Evolutionary conservation across 306 rosid genomes (phyloP).

Genomic region (Quercus gilva): DNA sequence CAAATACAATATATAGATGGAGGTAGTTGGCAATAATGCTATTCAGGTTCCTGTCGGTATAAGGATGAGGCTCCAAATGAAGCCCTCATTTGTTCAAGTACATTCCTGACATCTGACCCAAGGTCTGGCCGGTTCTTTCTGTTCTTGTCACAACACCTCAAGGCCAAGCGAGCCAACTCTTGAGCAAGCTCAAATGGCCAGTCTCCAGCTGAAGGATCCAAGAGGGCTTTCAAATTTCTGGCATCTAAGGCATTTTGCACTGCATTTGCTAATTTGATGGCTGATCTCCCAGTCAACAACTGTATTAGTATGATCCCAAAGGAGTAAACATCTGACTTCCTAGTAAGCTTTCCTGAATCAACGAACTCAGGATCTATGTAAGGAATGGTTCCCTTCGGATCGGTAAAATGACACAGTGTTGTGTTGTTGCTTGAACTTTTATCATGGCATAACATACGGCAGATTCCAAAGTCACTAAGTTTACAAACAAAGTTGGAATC

Average conservation of each 20-base stretch:
- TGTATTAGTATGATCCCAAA: slow-evolving; percentile 48
- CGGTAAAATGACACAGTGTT: slow-evolving; percentile 38
- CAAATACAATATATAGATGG: too few relatives aligned
- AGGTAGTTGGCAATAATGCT: too few relatives aligned
- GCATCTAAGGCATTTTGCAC: slow-evolving; percentile 36
- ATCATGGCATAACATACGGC: slow-evolving; percentile 30
- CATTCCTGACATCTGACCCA: slow-evolving; percentile 44
- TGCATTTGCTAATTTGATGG: slow-evolving; percentile 19
- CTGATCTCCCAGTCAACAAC: slow-evolving; percentile 41
- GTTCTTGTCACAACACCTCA: slow-evolving; percentile 47
- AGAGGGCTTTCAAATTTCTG: slow-evolving; percentile 29
- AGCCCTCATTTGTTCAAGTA: slow-evolving; percentile 54
- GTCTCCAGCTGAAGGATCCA: slow-evolving; percentile 56
- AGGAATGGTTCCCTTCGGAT: slow-evolving; percentile 37
- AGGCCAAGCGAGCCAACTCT: slow-evolving; percentile 41
- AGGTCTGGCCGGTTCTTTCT: slow-evolving; percentile 49
- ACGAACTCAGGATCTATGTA: slow-evolving; percentile 53
- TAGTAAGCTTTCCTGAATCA: slow-evolving; percentile 43
- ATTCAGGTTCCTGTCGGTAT: too few relatives aligned
- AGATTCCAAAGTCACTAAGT: slow-evolving; percentile 60
- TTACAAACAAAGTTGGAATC: slow-evolving; percentile 43
- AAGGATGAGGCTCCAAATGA: not conserved
- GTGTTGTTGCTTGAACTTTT: slow-evolving; percentile 24
- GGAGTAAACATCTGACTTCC: slow-evolving; percentile 53
- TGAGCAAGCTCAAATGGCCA: slow-evolving; percentile 54